Evolutionary conservation across 2,329 filamentous ascomycete species (phyloP), one percentile per base, ranked within the genome.

Genomic region (Diaporthe ampelina): DNA sequence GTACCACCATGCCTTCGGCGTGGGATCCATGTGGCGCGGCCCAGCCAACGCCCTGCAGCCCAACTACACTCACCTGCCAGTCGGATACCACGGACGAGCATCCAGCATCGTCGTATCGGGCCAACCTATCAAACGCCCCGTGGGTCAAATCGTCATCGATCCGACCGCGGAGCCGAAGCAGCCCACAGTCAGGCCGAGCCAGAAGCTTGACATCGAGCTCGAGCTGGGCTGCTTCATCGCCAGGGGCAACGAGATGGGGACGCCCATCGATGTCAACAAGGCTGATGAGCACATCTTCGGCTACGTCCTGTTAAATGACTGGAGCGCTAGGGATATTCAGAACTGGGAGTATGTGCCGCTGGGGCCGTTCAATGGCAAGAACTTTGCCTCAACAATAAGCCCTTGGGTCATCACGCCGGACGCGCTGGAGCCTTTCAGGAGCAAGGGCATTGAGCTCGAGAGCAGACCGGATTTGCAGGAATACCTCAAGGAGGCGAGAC

Each of bases 281-380:
- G 94, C 94, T 0, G 74, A 76, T 21, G 89, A 94, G 24, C 88
- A 91, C 78, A 87, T 97, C 37, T 97, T 97, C 79, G 94, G 94
- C 19, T 87, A 94, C 35, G 94, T 97, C 0, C 83, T 97, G 73
- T 89, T 97, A 87, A 97, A 97, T 78, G 94, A 97, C 83, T 97
- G 94, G 94, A 94, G 92, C 72, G 94, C 94, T 6, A 87, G 94
- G 76, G 94, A 97, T 78, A 92, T 97, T 67, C 94, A 97, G 81
- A 89, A 89, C 0, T 97, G 94, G 94, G 94, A 97, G 82, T 95
- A 95, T 78, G 88, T 95, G 11, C 94, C 94, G 0, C 84, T 96
- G 10, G 94, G 94, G 0, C 94, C 94, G 0, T 96, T 97, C 84
- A 95, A 94, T 76, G 88, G 91, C 32, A 97, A 97, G 88, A 96